These are phyloP conservation scores for Diutina rugosa DNA, from an alignment of 1,139 yeast genomes.

Conservation along the genomic window DNA sequence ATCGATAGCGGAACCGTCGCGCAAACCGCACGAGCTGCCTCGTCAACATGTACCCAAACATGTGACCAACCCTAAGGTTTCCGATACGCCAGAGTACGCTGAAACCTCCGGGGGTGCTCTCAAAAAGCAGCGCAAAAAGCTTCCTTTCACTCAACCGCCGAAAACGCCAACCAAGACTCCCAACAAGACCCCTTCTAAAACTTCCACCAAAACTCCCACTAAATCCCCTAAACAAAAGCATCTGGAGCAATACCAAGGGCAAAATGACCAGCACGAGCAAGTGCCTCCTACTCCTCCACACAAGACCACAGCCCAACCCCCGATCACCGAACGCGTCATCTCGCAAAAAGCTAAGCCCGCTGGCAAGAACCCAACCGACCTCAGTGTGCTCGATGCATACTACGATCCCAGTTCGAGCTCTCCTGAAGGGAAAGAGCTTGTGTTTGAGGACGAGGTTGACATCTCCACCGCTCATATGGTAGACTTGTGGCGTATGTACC, in stretches of 20 bases:
- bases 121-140: not conserved
- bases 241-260: too few relatives aligned
- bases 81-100: not conserved
- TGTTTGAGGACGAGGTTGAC: not conserved
- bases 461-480: conserved; percentile 3
- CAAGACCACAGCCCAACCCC: not conserved
- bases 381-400: not conserved
- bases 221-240: too few relatives aligned
- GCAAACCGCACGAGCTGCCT: not conserved
- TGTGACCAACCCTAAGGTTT: not conserved
- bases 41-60: not conserved
- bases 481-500: conserved; percentile 20
- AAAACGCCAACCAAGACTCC: too few relatives aligned
- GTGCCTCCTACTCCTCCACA: not conserved
- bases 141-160: not conserved
- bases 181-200: too few relatives aligned
- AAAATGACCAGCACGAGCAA: not conserved
- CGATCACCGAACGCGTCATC: not conserved
- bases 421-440: not conserved
- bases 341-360: not conserved
- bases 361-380: not conserved
- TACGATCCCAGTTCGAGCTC: not conserved
- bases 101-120: not conserved
- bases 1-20: not conserved
- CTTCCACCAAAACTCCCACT: too few relatives aligned